Evolutionary conservation across 331 rosid genomes (phyloP).

Genomic region (Acacia concinna): DNA sequence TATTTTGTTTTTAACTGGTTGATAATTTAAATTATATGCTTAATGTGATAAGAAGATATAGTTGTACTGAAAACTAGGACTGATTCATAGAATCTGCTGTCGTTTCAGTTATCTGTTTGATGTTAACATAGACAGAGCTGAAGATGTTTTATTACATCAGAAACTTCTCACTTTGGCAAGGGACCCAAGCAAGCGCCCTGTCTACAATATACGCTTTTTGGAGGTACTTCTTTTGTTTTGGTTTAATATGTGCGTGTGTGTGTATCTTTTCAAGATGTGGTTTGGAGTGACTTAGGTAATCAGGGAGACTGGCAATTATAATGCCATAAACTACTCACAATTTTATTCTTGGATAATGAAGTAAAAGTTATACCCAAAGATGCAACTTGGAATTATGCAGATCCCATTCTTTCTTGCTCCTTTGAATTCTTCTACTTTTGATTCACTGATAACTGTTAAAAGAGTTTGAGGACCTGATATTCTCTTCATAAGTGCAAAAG

Average conservation of each 20-base stretch:
- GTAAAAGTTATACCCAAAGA: background rate
- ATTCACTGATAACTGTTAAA: background rate
- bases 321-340: background rate
- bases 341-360: background rate
- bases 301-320: background rate
- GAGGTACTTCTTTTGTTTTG: slow-evolving; percentile 56
- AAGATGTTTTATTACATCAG: slow-evolving; percentile 87
- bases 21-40: background rate
- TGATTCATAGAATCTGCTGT: slow-evolving; percentile 26
- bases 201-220: slow-evolving; percentile 71
- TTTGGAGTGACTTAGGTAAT: background rate
- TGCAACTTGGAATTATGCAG: background rate
- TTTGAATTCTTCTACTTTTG: background rate
- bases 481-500: background rate
- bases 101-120: slow-evolving; percentile 89
- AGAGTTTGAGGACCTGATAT: background rate
- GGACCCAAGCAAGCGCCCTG: slow-evolving; percentile 90
- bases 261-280: background rate
- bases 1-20: background rate
- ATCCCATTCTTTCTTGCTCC: background rate
- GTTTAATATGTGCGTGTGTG: background rate
- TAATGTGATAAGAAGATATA: slow-evolving; percentile 5
- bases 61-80: background rate
- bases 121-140: slow-evolving; percentile 90
- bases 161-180: slow-evolving; percentile 78